Percentiles rank a stretch among this genome's conserved stretches.
Conservation (phyloP, 805 yeast genomes). For the Myxozyma melibiosi region DNA sequence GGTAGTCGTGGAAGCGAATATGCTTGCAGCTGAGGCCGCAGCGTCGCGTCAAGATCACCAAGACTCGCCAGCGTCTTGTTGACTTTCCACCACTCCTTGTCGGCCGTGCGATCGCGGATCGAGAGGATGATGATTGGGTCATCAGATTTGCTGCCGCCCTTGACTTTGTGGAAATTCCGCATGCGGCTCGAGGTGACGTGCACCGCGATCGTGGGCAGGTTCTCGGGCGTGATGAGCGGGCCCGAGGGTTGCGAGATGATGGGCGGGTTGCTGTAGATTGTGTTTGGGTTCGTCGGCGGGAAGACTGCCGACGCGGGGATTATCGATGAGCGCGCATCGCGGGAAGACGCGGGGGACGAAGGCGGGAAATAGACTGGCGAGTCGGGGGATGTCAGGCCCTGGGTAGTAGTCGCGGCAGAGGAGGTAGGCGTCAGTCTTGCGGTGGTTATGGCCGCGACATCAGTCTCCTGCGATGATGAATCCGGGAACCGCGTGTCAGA, state of each 20-base stretch:
- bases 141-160: conserved; percentile 50
- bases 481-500: conserved; percentile 2
- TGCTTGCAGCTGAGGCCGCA: conserved; percentile 53
- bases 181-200: conserved; percentile 40
- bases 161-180: conserved; percentile 35
- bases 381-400: background rate
- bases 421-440: background rate
- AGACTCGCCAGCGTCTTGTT: conserved; percentile 65
- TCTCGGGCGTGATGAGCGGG: conserved; percentile 36
- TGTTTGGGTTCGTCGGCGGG: conserved; percentile 7
- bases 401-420: background rate
- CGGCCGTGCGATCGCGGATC: conserved; percentile 61
- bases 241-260: conserved; percentile 13
- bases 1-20: conserved; percentile 62
- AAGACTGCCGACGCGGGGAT: conserved; percentile 17
- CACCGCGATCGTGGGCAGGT: conserved; percentile 35
- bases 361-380: conserved; percentile 25
- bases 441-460: background rate
- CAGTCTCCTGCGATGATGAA: background rate
- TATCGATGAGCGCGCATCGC: conserved; percentile 6
- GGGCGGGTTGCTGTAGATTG: conserved; percentile 20
- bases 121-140: conserved; percentile 65
- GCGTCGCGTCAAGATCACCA: conserved; percentile 58
- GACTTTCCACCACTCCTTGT: conserved; percentile 74
- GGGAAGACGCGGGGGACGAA: conserved; percentile 14